Evolutionary conservation across 202 grass and related monocot genomes (phyloP).

Genomic region (Digitaria exilis): DNA sequence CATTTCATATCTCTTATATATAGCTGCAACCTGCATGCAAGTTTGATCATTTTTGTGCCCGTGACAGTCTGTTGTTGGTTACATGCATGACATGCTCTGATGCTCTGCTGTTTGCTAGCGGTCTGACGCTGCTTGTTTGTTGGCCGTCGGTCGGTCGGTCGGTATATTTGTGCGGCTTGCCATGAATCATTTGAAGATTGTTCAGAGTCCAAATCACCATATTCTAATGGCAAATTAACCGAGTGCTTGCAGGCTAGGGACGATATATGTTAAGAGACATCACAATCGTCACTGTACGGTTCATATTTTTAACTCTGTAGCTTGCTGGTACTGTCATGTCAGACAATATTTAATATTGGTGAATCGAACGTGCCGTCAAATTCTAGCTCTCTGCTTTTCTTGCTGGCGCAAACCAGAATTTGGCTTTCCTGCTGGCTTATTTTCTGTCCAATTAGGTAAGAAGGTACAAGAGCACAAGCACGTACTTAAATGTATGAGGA

Average conservation of each 20-base stretch:
- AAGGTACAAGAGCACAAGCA: background rate
- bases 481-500: background rate
- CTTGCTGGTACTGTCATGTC: background rate
- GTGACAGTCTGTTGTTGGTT: slow-evolving; percentile 39
- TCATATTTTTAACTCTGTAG: background rate
- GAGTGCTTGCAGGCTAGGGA: background rate
- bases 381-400: background rate
- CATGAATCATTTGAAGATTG: slow-evolving; percentile 14
- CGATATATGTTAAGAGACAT: slow-evolving; percentile 9
- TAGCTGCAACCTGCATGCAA: background rate
- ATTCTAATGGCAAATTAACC: background rate
- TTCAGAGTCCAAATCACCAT: background rate
- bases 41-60: background rate
- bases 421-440: background rate
- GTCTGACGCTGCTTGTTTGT: background rate
- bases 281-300: background rate
- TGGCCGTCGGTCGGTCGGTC: too few relatives aligned
- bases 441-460: background rate
- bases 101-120: background rate
- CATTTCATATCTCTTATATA: background rate
- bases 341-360: background rate
- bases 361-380: background rate
- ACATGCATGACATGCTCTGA: too few relatives aligned
- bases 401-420: slow-evolving; percentile 1
- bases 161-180: background rate